Conservation (phyloP, 2,329 filamentous ascomycete genomes). For the Aspergillus sp. region DNA sequence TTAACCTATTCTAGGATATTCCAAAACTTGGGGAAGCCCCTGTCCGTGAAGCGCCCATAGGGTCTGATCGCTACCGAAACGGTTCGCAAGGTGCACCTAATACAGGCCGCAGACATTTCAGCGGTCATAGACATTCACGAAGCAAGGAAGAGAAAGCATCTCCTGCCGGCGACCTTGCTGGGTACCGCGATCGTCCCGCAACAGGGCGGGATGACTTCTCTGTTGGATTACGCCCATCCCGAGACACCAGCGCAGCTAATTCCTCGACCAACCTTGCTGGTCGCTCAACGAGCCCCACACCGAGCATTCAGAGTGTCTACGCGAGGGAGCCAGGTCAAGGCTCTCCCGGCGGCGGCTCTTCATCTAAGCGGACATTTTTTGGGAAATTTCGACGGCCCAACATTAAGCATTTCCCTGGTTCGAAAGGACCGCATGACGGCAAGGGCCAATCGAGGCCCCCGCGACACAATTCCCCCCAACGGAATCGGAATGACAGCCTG, state of each 20-base stretch:
- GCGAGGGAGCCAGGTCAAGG: constrained; percentile 47
- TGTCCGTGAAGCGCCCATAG: constrained; percentile 67
- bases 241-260: constrained; percentile 52
- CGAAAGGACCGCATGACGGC: constrained; percentile 29
- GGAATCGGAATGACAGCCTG: constrained; percentile 37
- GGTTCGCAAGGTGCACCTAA: constrained; percentile 47
- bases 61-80: constrained; percentile 69
- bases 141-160: constrained; percentile 60
- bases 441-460: constrained; percentile 20
- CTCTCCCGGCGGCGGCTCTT: constrained; percentile 35
- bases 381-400: constrained; percentile 54
- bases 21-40: constrained; percentile 75
- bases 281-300: constrained; percentile 78
- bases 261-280: constrained; percentile 52
- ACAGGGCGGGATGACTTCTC: constrained; percentile 74
- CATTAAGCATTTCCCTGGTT: constrained; percentile 32
- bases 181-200: constrained; percentile 66
- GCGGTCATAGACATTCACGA: constrained; percentile 47
- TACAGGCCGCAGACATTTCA: constrained; percentile 51
- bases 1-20: constrained; percentile 59
- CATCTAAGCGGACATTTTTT: constrained; percentile 51
- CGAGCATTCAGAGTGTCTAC: constrained; percentile 66
- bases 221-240: constrained; percentile 51
- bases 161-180: constrained; percentile 34
- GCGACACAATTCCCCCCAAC: constrained; percentile 35